Percentiles rank a stretch among this genome's conserved stretches.
Evolutionary conservation across 2,329 filamentous ascomycete genomes (phyloP).

Genomic region (Colletotrichum filicis): DNA sequence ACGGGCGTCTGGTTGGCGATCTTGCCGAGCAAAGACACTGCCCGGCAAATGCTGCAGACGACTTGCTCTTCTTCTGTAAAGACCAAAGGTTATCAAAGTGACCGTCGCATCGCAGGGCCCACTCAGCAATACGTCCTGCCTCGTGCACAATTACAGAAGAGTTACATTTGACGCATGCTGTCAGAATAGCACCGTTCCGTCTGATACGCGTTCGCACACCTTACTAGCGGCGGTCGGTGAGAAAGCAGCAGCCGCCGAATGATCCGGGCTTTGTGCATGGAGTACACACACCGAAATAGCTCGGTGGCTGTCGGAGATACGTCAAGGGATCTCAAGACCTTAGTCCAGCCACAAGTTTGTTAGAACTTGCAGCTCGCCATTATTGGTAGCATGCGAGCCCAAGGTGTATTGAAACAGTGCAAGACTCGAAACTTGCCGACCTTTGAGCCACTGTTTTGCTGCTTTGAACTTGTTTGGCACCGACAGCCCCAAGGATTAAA

Average conservation of each 20-base stretch:
- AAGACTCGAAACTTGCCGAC: not conserved
- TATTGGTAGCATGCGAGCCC: not conserved
- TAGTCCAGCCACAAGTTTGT: not conserved
- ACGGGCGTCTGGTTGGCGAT: constrained; percentile 4
- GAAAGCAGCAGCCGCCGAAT: constrained; percentile 3
- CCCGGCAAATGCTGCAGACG: not conserved
- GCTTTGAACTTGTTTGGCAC: constrained; percentile 6
- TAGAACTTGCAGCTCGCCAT: not conserved
- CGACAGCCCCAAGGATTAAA: not conserved
- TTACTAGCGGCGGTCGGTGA: constrained; percentile 14
- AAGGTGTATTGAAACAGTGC: not conserved
- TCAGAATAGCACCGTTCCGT: constrained; percentile 21
- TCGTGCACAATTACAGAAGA: not conserved
- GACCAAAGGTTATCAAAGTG: not conserved
- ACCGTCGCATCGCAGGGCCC: constrained; percentile 8
- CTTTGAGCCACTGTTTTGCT: not conserved
- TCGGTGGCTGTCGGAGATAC: constrained; percentile 16
- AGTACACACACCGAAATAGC: constrained; percentile 22
- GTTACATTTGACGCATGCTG: constrained; percentile 19
- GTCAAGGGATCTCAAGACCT: not conserved
- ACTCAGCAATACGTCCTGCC: not conserved
- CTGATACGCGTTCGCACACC: constrained; percentile 18
- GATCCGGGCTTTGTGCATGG: constrained; percentile 23
- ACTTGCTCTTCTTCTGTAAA: not conserved
- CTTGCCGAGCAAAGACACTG: not conserved